Percentiles rank a stretch among this genome's conserved stretches.
These are phyloP conservation scores for Ettlia oleoabundans DNA, from an alignment of 139 green algal species.

Conservation along the genomic window DNA sequence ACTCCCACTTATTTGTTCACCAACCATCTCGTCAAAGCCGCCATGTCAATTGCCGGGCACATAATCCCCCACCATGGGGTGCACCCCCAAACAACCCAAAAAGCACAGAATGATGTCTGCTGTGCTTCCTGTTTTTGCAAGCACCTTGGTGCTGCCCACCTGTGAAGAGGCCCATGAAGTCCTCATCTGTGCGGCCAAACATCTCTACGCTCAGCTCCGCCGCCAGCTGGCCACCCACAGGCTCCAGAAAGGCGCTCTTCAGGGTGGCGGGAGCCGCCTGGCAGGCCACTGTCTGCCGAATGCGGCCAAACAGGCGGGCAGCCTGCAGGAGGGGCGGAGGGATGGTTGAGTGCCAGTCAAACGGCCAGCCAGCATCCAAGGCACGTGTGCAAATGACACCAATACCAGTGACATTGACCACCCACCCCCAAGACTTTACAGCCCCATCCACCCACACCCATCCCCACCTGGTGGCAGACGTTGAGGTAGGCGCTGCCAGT, in stretches of 20 bases:
- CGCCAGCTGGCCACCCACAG: conserved; percentile 59
- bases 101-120: too few relatives aligned
- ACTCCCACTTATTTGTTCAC: too few relatives aligned
- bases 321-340: conserved; percentile 11
- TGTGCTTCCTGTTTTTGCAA: too few relatives aligned
- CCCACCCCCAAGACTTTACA: too few relatives aligned
- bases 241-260: conserved; percentile 87
- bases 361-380: neutral
- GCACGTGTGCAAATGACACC: too few relatives aligned
- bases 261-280: conserved; percentile 81
- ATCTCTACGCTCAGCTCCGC: conserved; percentile 75
- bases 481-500: conserved; percentile 39
- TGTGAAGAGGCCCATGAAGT: conserved; percentile 86
- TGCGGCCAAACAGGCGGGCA: conserved; percentile 65
- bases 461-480: conserved; percentile 44
- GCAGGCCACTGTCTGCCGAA: conserved; percentile 58
- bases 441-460: neutral
- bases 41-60: neutral
- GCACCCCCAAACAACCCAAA: too few relatives aligned
- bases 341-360: neutral
- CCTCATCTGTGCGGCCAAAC: conserved; percentile 68
- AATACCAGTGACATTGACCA: too few relatives aligned
- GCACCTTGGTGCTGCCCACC: too few relatives aligned
- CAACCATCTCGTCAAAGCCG: too few relatives aligned
- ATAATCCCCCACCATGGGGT: neutral